Evolutionary conservation across 2,329 filamentous ascomycete genomes (phyloP).

Genomic region (Microcera coccophila): DNA sequence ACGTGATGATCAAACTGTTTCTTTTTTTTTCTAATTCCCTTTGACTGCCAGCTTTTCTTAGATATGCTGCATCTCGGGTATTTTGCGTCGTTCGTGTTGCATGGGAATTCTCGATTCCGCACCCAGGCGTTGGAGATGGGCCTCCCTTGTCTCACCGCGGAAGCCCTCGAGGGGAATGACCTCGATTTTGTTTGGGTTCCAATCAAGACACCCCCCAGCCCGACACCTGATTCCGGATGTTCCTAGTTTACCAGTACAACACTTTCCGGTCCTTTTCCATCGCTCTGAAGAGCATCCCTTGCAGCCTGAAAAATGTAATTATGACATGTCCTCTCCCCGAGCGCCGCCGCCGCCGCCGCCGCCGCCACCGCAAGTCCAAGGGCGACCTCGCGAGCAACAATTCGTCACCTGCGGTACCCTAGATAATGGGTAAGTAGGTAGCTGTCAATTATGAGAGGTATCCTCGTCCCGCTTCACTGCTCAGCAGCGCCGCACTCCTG

Average conservation of each 20-base stretch:
- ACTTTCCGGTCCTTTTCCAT: slow-evolving; percentile 16
- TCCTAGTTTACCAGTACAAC: slow-evolving; percentile 24
- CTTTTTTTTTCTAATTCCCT: no score
- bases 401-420: neutral
- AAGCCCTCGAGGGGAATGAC: neutral
- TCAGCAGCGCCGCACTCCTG: slow-evolving; percentile 68
- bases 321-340: slow-evolving; percentile 26
- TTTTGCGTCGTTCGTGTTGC: neutral
- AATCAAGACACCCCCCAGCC: slow-evolving; percentile 22
- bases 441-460: slow-evolving; percentile 55
- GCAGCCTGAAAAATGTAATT: slow-evolving; percentile 25
- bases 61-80: neutral
- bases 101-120: neutral
- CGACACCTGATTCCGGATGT: slow-evolving; percentile 20
- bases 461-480: slow-evolving; percentile 56
- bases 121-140: neutral
- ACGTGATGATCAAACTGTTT: slow-evolving; percentile 21
- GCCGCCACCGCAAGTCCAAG: neutral
- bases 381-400: neutral
- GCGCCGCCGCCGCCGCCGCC: slow-evolving; percentile 13
- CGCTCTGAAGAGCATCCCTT: slow-evolving; percentile 9
- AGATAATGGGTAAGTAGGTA: no score
- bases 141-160: no score
- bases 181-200: neutral
- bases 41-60: neutral